A percentile compares a stretch with the other conserved stretches of the same genome.
These are phyloP conservation scores for Aureobasidium lini DNA, from an alignment of 2,329 filamentous ascomycete species.

Conservation along the genomic window DNA sequence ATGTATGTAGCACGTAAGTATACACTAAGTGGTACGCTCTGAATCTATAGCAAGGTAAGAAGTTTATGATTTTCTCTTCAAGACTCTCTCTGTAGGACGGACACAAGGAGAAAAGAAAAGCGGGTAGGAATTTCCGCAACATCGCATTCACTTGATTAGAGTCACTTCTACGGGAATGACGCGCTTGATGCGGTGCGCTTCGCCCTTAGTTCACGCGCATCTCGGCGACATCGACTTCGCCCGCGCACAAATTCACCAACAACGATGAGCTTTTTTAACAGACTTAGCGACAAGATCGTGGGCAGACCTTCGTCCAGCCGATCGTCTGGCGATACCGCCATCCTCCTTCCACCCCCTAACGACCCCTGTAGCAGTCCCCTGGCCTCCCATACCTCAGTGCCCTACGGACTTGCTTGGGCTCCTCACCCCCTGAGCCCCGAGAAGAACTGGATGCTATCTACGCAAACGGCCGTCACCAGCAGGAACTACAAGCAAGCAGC, in stretches of 20 bases:
- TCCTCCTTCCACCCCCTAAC: neutral
- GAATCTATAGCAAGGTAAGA: no score
- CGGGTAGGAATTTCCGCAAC: neutral
- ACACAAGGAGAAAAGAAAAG: neutral
- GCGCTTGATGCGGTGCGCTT: neutral
- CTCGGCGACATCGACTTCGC: neutral
- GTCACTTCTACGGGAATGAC: neutral
- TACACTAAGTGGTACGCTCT: no score
- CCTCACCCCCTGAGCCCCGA: neutral
- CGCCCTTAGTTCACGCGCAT: neutral
- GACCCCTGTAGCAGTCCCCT: neutral
- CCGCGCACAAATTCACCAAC: neutral
- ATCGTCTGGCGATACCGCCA: neutral
- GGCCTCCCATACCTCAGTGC: neutral
- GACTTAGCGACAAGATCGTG: conserved; percentile 1
- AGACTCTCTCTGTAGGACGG: neutral
- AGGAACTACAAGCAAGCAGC: neutral
- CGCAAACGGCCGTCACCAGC: neutral
- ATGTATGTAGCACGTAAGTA: no score
- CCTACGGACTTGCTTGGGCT: neutral
- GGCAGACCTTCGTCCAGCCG: neutral
- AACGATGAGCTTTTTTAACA: neutral
- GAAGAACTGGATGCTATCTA: neutral
- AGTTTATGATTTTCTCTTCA: no score
- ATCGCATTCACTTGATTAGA: neutral